Base-by-base conservation (phyloP, 345 rosid genomes). In the Eucalyptus guilfoylei region DNA sequence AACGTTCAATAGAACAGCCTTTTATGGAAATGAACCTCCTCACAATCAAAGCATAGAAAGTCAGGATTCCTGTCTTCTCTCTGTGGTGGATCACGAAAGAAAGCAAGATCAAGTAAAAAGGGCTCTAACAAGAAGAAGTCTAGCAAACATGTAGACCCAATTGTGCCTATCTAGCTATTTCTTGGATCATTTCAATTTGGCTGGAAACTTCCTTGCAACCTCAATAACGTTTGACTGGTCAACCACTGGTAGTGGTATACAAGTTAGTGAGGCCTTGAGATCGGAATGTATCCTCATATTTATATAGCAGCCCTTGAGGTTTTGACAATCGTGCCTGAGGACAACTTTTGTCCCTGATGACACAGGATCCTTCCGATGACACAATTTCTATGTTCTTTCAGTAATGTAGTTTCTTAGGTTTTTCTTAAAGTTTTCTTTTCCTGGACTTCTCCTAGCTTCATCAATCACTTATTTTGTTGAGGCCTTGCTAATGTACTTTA, bases 1-100 rank as follows among this genome's bases (percentile, higher is more conserved):
- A 45, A 83, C 96, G 89, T 97, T 97, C 95, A 97, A 96, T 86
- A 94, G 99, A 91, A 96, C 98, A 52, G 99, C 98, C 32, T 92
- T 97, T 80, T 95, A 97, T 89, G 98, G 99, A 85, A 96, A 96
- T 91, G 98, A 96, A 89, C 98, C 99, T 91, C 99, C 99, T 67
- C 87, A 95, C 16, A 97, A 72, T 95, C 96, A 54, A 97, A 96
- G 91, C 97, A 96, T 92, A 95, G 89, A 91, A 96, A 96, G 92
- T 92, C 95, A n/a, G 95, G 98, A 88, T 10, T 96, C 10, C 90
- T 96, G 42, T 95, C 98, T 91, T 96, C 96, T 90, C 95, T 97
- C 44, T 95, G 97, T 89, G 98, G 99, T 91, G 97, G 99, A 89
- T 94, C 98, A 89, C 91, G 93, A 89, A 96, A 95, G 94, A 96